A percentile compares a stretch with the other conserved stretches of the same genome.
Conservation (phyloP, 106 monocot species). For the Xerophyta viscosa region DNA sequence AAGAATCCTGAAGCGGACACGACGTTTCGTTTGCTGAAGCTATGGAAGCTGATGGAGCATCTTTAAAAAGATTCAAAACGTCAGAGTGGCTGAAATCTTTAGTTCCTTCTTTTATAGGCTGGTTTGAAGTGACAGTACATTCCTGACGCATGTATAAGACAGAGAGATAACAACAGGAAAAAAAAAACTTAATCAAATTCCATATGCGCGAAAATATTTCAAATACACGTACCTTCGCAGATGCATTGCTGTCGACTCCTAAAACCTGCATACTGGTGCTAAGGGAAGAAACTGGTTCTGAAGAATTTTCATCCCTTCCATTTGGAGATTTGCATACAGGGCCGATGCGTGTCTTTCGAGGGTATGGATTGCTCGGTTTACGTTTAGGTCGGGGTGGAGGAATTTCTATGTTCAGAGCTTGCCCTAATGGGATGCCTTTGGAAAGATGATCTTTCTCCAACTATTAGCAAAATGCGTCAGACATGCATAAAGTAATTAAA, state of each 20-base stretch:
- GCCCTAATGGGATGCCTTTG: constrained; percentile 56
- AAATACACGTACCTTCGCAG: neutral
- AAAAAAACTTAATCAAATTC: neutral
- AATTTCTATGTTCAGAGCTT: constrained; percentile 75
- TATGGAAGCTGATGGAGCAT: neutral
- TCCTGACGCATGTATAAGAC: neutral
- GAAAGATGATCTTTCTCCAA: constrained; percentile 66
- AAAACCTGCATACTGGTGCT: constrained; percentile 12
- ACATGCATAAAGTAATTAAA: too few relatives aligned
- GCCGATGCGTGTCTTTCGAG: constrained; percentile 45
- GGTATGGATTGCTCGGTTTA: constrained; percentile 85
- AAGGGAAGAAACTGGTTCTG: constrained; percentile 18
- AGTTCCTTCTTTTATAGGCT: neutral
- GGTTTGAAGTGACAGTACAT: neutral
- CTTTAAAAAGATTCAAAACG: neutral
- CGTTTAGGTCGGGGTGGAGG: constrained; percentile 94
- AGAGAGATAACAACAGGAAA: neutral
- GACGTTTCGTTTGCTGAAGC: too few relatives aligned
- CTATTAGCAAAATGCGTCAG: too few relatives aligned
- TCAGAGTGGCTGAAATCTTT: neutral
- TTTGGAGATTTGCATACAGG: constrained; percentile 23
- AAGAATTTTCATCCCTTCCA: constrained; percentile 26
- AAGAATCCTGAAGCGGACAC: too few relatives aligned
- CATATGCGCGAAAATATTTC: neutral
- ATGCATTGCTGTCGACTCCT: constrained; percentile 16